Evolutionary conservation across 2,329 filamentous ascomycete genomes (phyloP).

Genomic region (Verticillium longisporum): DNA sequence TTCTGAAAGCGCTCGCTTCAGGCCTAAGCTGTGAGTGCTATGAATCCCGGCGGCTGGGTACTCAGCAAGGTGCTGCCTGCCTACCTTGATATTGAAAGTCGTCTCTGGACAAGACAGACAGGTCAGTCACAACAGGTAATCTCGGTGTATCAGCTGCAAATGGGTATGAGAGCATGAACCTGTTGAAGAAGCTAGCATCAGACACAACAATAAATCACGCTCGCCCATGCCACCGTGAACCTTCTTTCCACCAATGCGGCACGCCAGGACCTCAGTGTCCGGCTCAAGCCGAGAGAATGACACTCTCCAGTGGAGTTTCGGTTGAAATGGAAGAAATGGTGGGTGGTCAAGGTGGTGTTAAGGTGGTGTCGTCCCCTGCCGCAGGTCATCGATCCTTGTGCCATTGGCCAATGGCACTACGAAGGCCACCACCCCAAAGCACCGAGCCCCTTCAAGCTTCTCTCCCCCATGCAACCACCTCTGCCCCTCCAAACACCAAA

Average conservation of each 20-base stretch:
- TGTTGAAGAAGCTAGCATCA: too few species aligned
- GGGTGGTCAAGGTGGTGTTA: not conserved
- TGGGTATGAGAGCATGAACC: too few species aligned
- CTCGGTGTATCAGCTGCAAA: too few species aligned
- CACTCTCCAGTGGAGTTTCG: not conserved
- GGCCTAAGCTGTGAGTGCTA: not conserved
- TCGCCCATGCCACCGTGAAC: not conserved
- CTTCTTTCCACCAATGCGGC: not conserved
- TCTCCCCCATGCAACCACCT: not conserved
- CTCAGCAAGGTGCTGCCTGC: too few species aligned
- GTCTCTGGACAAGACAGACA: too few species aligned
- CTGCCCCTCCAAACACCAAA: not conserved
- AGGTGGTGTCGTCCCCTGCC: not conserved
- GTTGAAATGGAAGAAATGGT: not conserved
- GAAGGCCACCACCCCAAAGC: not conserved
- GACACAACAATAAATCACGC: not conserved
- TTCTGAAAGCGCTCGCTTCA: not conserved
- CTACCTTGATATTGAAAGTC: too few species aligned
- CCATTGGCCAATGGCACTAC: not conserved
- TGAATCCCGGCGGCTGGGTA: too few species aligned
- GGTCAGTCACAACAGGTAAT: too few species aligned
- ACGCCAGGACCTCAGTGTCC: not conserved
- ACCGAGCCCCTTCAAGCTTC: not conserved
- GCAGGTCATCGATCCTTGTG: not conserved
- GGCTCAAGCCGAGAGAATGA: not conserved